Evolutionary conservation across 2,329 filamentous ascomycete species (phyloP).

Genomic region (Aspergillus amoenus): DNA sequence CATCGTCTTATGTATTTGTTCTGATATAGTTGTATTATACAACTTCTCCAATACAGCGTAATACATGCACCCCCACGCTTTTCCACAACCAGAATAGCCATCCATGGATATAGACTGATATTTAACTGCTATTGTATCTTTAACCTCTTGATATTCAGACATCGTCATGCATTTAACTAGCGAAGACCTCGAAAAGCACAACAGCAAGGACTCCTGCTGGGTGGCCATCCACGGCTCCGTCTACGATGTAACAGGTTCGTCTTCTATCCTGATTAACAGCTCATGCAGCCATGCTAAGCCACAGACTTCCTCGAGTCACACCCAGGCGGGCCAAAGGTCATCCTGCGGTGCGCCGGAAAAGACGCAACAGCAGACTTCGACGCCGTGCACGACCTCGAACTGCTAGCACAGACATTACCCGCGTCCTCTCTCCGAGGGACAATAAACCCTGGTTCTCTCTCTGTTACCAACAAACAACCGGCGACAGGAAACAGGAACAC

Average conservation of each 20-base stretch:
- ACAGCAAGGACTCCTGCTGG: background rate
- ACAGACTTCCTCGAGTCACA: background rate
- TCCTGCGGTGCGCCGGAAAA: background rate
- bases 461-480: background rate
- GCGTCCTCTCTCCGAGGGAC: background rate
- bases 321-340: background rate
- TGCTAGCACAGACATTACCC: background rate
- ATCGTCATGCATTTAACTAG: background rate
- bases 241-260: background rate
- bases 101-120: no score
- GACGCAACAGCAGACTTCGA: background rate
- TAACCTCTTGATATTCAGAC: no score
- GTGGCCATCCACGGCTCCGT: background rate
- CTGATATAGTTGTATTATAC: no score
- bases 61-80: no score
- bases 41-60: no score
- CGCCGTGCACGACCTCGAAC: background rate
- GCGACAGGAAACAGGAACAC: background rate
- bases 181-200: background rate
- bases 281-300: background rate
- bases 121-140: no score
- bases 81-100: no score
- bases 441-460: no score
- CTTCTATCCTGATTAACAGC: background rate
- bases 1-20: no score